Evolutionary conservation across 169 alveolate species (phyloP), one percentile per base, ranked within the genome.

Genomic region (Eimeria zaria): DNA sequence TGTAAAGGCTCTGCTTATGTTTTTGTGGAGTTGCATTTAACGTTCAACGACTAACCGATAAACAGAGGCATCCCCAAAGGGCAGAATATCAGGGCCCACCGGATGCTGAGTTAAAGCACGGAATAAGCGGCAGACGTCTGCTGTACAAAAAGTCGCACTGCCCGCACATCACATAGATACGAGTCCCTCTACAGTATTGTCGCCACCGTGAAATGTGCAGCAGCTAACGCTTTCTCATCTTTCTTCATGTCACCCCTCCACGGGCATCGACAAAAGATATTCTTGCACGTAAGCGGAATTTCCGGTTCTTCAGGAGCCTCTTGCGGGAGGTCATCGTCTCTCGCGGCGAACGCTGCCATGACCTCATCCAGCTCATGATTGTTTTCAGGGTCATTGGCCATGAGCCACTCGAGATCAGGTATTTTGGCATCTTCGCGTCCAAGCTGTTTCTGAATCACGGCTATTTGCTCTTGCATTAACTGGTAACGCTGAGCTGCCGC

Each of bases 361-460:
- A 87, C 83, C 67, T 87, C 94, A 62, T 87, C 94, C 27, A 87
- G 83, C 64, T 87, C 94, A 20, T 87, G 94, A 46, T 48, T 87
- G 83, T 87, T 87, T 27, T 87, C 94, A 20, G 94, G 94, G 30
- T 87, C 94, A 8, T 87, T 87, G 60, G 94, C 94, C 94, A 87
- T 60, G 2, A 87, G 83, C 94, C 94, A 87, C 64, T 87, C 81
- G 64, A 87, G 94, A 30, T 87, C 94, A 36, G 94, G 94, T 16
- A 87, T 51, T 24, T 87, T 62, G 62, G 83, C 64, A 30, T 64
- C 74, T 64, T n/a, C 94, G 44, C 74, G 53, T 8, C 94, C 94
- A 46, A 87, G 83, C 9, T 87, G 94, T 46, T 60, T 60, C 81
- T 87, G 94, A 62, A 87, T 87, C 71, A 87, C 67, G 62, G 94